Base-by-base conservation (phyloP, 805 yeast genomes). In the Wickerhamomyces chambardii region DNA sequence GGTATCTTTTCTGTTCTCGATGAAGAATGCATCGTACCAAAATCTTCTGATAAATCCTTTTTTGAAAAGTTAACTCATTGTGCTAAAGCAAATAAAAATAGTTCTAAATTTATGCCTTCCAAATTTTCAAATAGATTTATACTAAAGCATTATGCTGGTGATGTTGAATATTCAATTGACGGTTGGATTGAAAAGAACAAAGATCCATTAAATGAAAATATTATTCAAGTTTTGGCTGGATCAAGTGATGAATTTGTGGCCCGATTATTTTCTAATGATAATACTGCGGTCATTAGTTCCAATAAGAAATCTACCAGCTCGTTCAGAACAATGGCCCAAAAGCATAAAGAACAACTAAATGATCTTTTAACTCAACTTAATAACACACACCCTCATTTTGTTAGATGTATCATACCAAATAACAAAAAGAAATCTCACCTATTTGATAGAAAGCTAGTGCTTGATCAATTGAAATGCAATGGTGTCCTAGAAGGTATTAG, bases 401-500 rank as follows among this genome's bases (percentile, higher is more conserved):
- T 92, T 17, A 75, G 99, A 47, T 92, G 99, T 56, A 92, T 92
- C 32, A 64, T 92, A 31, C 99, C 99, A 7, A 92, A 92, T 52
- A 73, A 75, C 40, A 64, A 70, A 31, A 89, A 90, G 53, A 66
- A 66, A 34, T 76, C 96, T 0, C 73, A 73, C 30, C 62, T 66
- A 28, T 83, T 92, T 48, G 86, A 85, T 47, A 85, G 81, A 46
- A 61, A 60, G 22, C 61, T 92, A 17, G 95, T 92, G 7, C 63
- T 92, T 31, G 90, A 84, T 35, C 99, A 92, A 59, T 66, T 92
- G 42, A 69, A 96, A 43, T 92, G 97, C 52, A 92, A 92, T 52
- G 99, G 99, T 71, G 99, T 92, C 14, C 62, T 92, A 34, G 99
- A 92, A 65, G 99, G 99, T 41, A 92, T 92, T 22, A 72, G 98